These are phyloP conservation scores for Oryza meyeriana DNA, from an alignment of 176 grass and related monocot species.

Conservation along the genomic window DNA sequence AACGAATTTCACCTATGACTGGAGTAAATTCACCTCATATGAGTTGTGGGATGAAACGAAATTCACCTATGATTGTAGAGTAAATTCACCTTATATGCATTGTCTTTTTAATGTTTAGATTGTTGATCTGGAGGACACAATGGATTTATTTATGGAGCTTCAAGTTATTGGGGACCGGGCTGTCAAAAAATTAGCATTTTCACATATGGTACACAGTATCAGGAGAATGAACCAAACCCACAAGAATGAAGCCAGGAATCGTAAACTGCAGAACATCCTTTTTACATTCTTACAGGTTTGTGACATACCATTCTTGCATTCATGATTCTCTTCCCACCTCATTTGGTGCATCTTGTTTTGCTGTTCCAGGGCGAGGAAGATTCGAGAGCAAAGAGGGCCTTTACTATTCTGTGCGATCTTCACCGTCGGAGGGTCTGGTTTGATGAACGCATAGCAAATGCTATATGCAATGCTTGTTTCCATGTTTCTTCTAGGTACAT, in stretches of 20 bases:
- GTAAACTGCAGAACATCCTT: constrained; percentile 81
- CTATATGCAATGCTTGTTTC: constrained; percentile 89
- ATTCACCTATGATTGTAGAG: no score
- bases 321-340: not conserved
- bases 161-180: constrained; percentile 79
- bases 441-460: constrained; percentile 90
- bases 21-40: not conserved
- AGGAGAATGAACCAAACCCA: constrained; percentile 94
- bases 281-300: constrained; percentile 74
- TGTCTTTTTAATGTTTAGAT: constrained; percentile 50
- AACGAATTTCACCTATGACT: not conserved
- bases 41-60: no score
- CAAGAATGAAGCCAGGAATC: constrained; percentile 76
- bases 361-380: constrained; percentile 76
- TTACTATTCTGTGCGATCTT: constrained; percentile 86
- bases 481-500: constrained; percentile 79
- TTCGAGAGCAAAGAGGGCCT: constrained; percentile 77
- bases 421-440: constrained; percentile 92
- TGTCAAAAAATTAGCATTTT: constrained; percentile 89
- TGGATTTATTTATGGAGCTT: constrained; percentile 94
- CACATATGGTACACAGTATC: constrained; percentile 80
- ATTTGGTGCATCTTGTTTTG: not conserved
- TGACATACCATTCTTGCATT: not conserved
- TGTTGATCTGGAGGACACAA: constrained; percentile 71
- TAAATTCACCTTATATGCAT: no score